Conservation (phyloP, 2,329 filamentous ascomycete species). For the Penicillium griseofulvum region DNA sequence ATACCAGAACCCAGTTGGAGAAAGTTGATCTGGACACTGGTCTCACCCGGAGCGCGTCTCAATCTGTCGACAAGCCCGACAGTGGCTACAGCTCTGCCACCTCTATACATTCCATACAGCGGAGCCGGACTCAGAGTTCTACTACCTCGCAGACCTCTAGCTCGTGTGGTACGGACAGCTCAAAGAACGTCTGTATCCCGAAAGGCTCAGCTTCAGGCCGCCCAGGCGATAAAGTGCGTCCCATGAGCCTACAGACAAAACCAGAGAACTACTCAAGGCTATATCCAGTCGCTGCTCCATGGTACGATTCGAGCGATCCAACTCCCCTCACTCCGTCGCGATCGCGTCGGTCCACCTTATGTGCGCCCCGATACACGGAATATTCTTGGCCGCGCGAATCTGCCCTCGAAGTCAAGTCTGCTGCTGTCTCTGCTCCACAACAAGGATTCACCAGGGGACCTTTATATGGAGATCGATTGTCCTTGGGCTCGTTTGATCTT, state of each 20-base stretch:
- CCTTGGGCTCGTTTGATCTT: constrained; percentile 2
- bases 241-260: constrained; percentile 20
- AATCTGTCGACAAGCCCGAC: constrained; percentile 34
- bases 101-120: constrained; percentile 30
- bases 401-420: not conserved
- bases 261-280: constrained; percentile 16
- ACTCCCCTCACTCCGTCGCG: constrained; percentile 5
- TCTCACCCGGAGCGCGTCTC: constrained; percentile 19
- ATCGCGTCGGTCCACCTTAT: constrained; percentile 22
- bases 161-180: constrained; percentile 19
- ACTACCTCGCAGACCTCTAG: constrained; percentile 28
- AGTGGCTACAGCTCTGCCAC: constrained; percentile 42
- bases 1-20: constrained; percentile 10
- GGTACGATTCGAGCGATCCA: constrained; percentile 16
- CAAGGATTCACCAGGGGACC: constrained; percentile 3
- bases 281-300: constrained; percentile 12
- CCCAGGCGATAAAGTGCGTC: constrained; percentile 12
- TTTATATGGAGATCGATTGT: constrained; percentile 14
- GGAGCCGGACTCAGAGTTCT: constrained; percentile 23
- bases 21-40: constrained; percentile 11
- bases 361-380: constrained; percentile 24
- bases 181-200: constrained; percentile 5
- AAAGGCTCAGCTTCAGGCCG: not conserved
- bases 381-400: constrained; percentile 11
- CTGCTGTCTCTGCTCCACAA: not conserved